These are phyloP conservation scores for Clathrospora elynae DNA, from an alignment of 2,329 filamentous ascomycete species.

Conservation along the genomic window DNA sequence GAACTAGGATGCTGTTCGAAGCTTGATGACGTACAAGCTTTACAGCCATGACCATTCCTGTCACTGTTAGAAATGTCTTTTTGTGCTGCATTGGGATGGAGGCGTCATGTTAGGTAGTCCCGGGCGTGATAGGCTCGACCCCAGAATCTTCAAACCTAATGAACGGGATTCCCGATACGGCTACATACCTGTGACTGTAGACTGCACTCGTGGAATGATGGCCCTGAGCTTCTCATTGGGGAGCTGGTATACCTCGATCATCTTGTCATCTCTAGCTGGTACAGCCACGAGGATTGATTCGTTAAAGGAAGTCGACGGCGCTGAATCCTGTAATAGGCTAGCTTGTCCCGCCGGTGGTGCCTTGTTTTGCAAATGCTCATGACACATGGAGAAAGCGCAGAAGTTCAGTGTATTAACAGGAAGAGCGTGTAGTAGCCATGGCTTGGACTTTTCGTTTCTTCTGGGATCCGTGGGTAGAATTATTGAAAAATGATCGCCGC, in stretches of 20 bases:
- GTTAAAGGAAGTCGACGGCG: slow-evolving; percentile 7
- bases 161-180: neutral
- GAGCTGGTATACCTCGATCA: slow-evolving; percentile 82
- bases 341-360: slow-evolving; percentile 4
- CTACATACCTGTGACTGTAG: slow-evolving; percentile 51
- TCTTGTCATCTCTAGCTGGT: slow-evolving; percentile 60
- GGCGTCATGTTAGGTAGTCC: too few species aligned
- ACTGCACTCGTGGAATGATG: slow-evolving; percentile 55
- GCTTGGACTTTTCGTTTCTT: slow-evolving; percentile 60
- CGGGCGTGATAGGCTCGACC: too few species aligned
- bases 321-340: neutral
- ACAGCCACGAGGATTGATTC: slow-evolving; percentile 71
- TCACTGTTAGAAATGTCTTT: slow-evolving; percentile 47
- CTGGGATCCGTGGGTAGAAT: slow-evolving; percentile 70
- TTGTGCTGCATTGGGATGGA: too few species aligned
- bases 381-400: slow-evolving; percentile 75
- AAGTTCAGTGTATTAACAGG: slow-evolving; percentile 95
- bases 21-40: slow-evolving; percentile 37
- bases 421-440: slow-evolving; percentile 84
- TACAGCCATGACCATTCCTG: slow-evolving; percentile 90
- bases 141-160: too few species aligned
- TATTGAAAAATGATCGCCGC: too few species aligned
- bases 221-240: slow-evolving; percentile 74
- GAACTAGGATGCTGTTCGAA: slow-evolving; percentile 60
- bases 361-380: slow-evolving; percentile 4